Conservation (phyloP, 805 yeast species). For the Zygosaccharomyces bailii region DNA sequence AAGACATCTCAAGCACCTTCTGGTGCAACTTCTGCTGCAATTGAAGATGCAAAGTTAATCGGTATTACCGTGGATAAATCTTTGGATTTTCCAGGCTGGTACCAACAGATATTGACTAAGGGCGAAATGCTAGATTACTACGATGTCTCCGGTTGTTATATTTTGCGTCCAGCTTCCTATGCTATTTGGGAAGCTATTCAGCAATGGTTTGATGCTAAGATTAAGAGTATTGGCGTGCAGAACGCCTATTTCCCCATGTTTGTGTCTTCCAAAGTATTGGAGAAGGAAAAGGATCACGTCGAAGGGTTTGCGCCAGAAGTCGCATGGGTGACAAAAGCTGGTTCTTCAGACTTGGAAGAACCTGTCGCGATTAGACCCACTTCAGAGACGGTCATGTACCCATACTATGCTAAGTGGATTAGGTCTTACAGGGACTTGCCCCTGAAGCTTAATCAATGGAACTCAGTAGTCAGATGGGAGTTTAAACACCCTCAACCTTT, state of each 20-base stretch:
- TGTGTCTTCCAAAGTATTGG: slow-evolving; percentile 86
- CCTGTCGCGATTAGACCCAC: slow-evolving; percentile 99
- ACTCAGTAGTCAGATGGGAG: slow-evolving; percentile 99
- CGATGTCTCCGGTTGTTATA: slow-evolving; percentile 98
- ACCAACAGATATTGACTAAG: slow-evolving; percentile 91
- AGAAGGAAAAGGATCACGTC: slow-evolving; percentile 96
- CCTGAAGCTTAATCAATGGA: slow-evolving; percentile 96
- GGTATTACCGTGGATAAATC: slow-evolving; percentile 95
- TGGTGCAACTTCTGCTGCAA: slow-evolving; percentile 43
- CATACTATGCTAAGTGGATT: slow-evolving; percentile 98
- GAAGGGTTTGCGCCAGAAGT: slow-evolving; percentile 99
- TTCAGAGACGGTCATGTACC: slow-evolving; percentile 99
- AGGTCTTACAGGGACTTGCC: slow-evolving; percentile 98
- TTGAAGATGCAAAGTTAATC: slow-evolving; percentile 83
- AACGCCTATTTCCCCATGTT: slow-evolving; percentile 99
- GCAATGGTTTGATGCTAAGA: slow-evolving; percentile 72
- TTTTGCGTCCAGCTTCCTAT: slow-evolving; percentile 93
- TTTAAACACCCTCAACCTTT: slow-evolving; percentile 99
- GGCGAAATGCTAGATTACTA: slow-evolving; percentile 98
- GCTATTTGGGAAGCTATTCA: slow-evolving; percentile 93
- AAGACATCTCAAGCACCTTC: slow-evolving; percentile 30
- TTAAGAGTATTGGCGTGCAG: slow-evolving; percentile 85
- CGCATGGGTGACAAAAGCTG: slow-evolving; percentile 99
- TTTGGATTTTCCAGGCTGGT: slow-evolving; percentile 94
- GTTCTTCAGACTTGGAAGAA: slow-evolving; percentile 89